Percentiles rank a stretch among this genome's conserved stretches.
Conservation (phyloP, 2,329 filamentous ascomycete species). For the Dactylellina haptotyla region DNA sequence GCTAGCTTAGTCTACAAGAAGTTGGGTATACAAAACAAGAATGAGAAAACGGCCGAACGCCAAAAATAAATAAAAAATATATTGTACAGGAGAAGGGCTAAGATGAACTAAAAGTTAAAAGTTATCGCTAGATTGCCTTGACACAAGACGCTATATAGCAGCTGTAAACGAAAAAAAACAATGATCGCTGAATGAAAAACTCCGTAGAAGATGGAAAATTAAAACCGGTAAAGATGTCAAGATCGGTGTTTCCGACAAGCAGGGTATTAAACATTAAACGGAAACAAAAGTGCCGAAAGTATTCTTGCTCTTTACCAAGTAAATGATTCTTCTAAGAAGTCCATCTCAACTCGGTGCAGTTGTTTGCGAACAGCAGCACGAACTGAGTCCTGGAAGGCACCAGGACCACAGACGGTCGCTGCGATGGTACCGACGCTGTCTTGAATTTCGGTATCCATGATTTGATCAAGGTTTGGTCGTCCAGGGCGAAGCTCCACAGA, state of each 20-base stretch:
- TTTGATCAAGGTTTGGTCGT: slow-evolving; percentile 79
- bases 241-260: slow-evolving; percentile 29
- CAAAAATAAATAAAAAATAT: slow-evolving; percentile 28
- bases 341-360: slow-evolving; percentile 74
- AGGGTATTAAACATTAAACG: slow-evolving; percentile 22
- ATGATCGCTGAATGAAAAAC: slow-evolving; percentile 44
- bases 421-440: slow-evolving; percentile 88
- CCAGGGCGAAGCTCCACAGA: slow-evolving; percentile 94
- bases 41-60: slow-evolving; percentile 33
- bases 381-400: slow-evolving; percentile 78
- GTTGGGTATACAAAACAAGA: slow-evolving; percentile 17
- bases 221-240: slow-evolving; percentile 20
- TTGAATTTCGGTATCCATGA: slow-evolving; percentile 83
- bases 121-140: slow-evolving; percentile 26
- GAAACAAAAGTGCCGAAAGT: slow-evolving; percentile 25
- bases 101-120: neutral
- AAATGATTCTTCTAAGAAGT: slow-evolving; percentile 84
- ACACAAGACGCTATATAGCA: slow-evolving; percentile 23
- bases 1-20: slow-evolving; percentile 24
- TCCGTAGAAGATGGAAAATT: slow-evolving; percentile 36
- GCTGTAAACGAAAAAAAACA: slow-evolving; percentile 11
- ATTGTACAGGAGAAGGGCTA: slow-evolving; percentile 40
- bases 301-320: slow-evolving; percentile 65
- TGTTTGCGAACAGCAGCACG: slow-evolving; percentile 72
- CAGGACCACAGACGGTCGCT: slow-evolving; percentile 83